phyloP scores from a whole-genome alignment of 148 eudicot genomes.

The Arctostaphylos glauca region DNA sequence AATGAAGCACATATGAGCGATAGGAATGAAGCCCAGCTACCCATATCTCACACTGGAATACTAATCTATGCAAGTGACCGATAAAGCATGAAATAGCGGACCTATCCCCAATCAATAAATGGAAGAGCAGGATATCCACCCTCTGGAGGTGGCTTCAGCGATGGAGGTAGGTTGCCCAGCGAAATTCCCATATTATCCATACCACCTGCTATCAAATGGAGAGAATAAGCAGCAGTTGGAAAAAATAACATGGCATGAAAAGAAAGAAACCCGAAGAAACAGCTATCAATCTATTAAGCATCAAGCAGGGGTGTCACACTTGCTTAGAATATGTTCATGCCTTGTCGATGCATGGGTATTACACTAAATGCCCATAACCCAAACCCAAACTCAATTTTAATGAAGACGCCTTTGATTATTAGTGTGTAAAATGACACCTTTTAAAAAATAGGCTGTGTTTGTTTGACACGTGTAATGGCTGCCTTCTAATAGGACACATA shows the following conservation, averaged over 20 bases:
- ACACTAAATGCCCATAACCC: neutral
- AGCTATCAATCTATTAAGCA: neutral
- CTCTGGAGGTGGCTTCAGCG: conserved; percentile 84
- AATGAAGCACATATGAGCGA: neutral
- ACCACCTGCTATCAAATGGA: conserved; percentile 38
- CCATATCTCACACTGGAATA: conserved; percentile 1
- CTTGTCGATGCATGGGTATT: neutral
- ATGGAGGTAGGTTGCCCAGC: conserved; percentile 79
- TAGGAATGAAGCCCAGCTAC: neutral
- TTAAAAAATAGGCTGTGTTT: too few species aligned
- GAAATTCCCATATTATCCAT: conserved; percentile 56
- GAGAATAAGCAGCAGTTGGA: neutral
- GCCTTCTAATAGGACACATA: neutral
- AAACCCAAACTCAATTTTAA: too few species aligned
- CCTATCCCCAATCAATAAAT: conserved; percentile 82
- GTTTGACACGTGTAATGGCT: neutral
- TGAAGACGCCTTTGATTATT: too few species aligned
- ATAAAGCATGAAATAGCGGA: conserved; percentile 10
- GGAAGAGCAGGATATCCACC: conserved; percentile 81
- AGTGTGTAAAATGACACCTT: neutral
- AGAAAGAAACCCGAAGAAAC: neutral
- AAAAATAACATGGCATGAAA: neutral
- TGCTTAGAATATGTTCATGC: neutral
- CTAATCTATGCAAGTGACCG: neutral
- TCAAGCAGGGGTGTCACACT: neutral